phyloP scores from a whole-genome alignment of 495 filamentous ascomycete species.

The Hypoxylon cercidicola region DNA sequence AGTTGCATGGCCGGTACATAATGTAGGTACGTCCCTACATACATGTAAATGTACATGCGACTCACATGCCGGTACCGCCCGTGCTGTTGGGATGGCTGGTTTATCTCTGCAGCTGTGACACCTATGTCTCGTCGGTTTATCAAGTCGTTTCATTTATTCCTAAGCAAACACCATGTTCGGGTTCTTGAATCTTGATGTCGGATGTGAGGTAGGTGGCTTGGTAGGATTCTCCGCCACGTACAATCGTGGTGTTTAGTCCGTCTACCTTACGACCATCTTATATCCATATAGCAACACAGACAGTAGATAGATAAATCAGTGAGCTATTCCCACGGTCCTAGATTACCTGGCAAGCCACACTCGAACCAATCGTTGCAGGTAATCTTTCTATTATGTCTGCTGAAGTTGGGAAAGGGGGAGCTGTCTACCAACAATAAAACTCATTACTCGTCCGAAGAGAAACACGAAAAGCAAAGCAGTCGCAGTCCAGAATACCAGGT shows the following conservation, averaged over 20 bases:
- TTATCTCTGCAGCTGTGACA: background rate
- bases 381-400: constrained; percentile 37
- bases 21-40: constrained; percentile 31
- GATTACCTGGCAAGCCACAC: background rate
- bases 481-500: constrained; percentile 5
- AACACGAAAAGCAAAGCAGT: constrained; percentile 8
- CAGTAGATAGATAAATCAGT: background rate
- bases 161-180: too few species aligned
- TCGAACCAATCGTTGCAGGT: background rate
- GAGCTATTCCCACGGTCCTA: background rate
- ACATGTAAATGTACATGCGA: too few species aligned
- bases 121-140: background rate
- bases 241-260: too few species aligned
- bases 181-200: too few species aligned
- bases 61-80: constrained; percentile 15
- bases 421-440: constrained; percentile 28
- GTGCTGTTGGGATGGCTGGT: constrained; percentile 15
- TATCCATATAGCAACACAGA: too few species aligned
- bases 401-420: constrained; percentile 17
- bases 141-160: too few species aligned
- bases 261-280: too few species aligned
- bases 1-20: constrained; percentile 4
- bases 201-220: too few species aligned
- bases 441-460: constrained; percentile 12
- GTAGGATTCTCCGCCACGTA: too few species aligned